Percentiles rank a stretch among this genome's conserved stretches.
Conservation (phyloP, 106 monocot species). For the Amphibolis antarctica region DNA sequence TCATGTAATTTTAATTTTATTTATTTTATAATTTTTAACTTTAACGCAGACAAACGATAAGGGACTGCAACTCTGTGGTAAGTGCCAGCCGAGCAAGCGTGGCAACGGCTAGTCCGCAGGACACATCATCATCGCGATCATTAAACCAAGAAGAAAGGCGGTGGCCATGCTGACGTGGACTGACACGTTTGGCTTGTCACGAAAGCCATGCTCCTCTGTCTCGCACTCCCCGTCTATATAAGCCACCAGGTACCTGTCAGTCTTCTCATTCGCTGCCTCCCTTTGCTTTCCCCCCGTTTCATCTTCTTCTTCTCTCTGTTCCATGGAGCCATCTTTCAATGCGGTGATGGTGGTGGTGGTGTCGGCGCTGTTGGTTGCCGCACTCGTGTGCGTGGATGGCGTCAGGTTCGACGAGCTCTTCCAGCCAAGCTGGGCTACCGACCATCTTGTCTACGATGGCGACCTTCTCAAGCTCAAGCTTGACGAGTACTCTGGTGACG, state of each 20-base stretch:
- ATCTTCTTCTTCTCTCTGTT: neutral
- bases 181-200: constrained; percentile 6
- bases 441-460: constrained; percentile 18
- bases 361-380: neutral
- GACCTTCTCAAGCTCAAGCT: constrained; percentile 23
- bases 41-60: too few species aligned
- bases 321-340: neutral
- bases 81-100: constrained; percentile 1
- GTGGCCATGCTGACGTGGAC: constrained; percentile 7
- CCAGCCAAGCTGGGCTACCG: constrained; percentile 22
- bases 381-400: neutral
- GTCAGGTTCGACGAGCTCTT: constrained; percentile 16
- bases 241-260: neutral
- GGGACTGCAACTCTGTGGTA: too few species aligned
- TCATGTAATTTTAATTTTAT: too few species aligned
- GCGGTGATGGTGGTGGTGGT: neutral
- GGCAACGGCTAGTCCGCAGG: constrained; percentile 4
- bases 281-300: neutral
- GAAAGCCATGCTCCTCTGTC: neutral
- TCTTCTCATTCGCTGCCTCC: neutral
- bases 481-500: constrained; percentile 19
- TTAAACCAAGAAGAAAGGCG: too few species aligned
- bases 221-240: neutral
- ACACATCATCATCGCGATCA: too few species aligned
- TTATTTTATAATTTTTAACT: too few species aligned